Evolutionary conservation across 192 early-diverging fungal genomes (phyloP).

Genomic region (Umbelopsis ramanniana): DNA sequence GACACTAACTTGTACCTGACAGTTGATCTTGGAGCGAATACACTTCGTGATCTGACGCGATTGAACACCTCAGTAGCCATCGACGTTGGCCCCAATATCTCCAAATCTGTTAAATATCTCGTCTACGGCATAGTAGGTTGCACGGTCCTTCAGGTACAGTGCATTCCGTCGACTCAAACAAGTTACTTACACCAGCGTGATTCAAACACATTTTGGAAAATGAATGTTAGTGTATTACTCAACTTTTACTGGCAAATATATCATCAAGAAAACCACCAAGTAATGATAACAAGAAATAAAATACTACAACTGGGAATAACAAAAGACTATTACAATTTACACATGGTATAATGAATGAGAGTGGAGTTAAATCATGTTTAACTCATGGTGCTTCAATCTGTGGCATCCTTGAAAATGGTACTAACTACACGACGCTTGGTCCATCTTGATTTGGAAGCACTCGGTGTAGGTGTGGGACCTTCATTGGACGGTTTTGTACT

Average conservation of each 20-base stretch:
- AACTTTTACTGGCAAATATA: constrained; percentile 10
- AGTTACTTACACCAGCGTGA: not conserved
- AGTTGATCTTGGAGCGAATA: not conserved
- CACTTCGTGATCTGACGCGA: constrained; percentile 3
- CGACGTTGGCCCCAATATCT: not conserved
- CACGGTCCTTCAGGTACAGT: not conserved
- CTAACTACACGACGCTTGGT: constrained; percentile 1
- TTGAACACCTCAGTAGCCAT: constrained; percentile 4
- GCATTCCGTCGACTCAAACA: not conserved
- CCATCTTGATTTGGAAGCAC: constrained; percentile 10
- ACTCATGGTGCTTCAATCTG: not conserved
- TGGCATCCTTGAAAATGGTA: not conserved
- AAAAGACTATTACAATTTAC: not conserved
- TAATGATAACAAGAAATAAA: not conserved
- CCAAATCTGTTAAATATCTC: not conserved
- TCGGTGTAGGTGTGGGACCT: not conserved
- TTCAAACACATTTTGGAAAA: not conserved
- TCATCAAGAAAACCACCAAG: constrained; percentile 1
- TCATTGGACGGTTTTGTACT: not conserved
- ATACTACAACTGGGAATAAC: not conserved
- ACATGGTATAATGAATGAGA: constrained; percentile 2
- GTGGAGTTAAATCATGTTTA: not conserved
- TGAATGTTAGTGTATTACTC: constrained; percentile 12
- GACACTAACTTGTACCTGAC: constrained; percentile 4
- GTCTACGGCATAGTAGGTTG: not conserved